Evolutionary conservation across 2,329 filamentous ascomycete genomes (phyloP).

Genomic region (Bimuria novae-zelandiae): DNA sequence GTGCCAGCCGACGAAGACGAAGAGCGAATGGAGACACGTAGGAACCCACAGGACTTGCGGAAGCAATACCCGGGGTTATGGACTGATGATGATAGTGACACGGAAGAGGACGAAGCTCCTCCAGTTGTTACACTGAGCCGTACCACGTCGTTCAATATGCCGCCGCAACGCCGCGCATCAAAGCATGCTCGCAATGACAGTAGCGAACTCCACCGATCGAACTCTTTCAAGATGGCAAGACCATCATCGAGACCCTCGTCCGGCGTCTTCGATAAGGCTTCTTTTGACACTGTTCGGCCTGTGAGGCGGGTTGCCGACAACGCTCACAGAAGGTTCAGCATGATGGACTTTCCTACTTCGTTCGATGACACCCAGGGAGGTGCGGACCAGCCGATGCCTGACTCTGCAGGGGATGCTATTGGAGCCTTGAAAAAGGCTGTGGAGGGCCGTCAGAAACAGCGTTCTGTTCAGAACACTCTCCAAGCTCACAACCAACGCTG

Average conservation of each 20-base stretch:
- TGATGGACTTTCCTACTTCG: constrained; percentile 38
- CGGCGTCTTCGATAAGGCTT: constrained; percentile 36
- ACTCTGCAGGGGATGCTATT: constrained; percentile 46
- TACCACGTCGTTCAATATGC: constrained; percentile 43
- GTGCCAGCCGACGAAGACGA: constrained; percentile 42
- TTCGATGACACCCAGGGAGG: constrained; percentile 24
- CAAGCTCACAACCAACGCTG: constrained; percentile 53
- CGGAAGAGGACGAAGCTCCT: constrained; percentile 40
- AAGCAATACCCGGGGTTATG: constrained; percentile 52
- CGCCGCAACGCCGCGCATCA: constrained; percentile 36
- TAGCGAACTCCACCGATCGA: constrained; percentile 30
- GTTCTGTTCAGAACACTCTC: constrained; percentile 43
- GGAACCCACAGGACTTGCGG: constrained; percentile 31
- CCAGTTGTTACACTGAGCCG: constrained; percentile 33
- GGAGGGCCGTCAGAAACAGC: constrained; percentile 42
- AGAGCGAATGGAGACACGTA: constrained; percentile 32
- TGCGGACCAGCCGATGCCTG: constrained; percentile 32
- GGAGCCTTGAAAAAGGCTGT: constrained; percentile 49
- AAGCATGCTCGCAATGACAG: constrained; percentile 45
- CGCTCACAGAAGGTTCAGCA: constrained; percentile 35
- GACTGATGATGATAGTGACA: constrained; percentile 47
- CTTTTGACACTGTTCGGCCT: constrained; percentile 36
- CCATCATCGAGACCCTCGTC: constrained; percentile 38
- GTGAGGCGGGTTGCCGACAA: constrained; percentile 28
- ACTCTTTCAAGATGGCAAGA: constrained; percentile 41